phyloP scores from a whole-genome alignment of 345 rosid genomes.

The Populus tremula region DNA sequence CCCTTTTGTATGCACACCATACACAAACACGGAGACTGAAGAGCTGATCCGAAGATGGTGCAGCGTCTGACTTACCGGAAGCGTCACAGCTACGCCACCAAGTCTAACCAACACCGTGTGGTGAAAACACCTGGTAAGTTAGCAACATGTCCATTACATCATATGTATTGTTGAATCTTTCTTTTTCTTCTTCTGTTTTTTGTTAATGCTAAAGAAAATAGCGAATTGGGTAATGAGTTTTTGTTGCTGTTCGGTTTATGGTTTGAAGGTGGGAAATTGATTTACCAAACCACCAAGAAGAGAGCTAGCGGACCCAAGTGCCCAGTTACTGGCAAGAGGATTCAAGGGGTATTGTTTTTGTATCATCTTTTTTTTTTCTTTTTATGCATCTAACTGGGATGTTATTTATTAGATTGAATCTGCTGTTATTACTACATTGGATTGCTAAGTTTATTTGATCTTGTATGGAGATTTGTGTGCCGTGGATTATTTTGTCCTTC shows the following conservation, averaged over 20 bases:
- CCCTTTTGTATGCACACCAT: neutral
- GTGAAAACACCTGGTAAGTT: conserved; percentile 82
- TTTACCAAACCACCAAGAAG: conserved; percentile 87
- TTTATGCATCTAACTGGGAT: neutral
- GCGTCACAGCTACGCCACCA: conserved; percentile 95
- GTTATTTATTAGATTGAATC: neutral
- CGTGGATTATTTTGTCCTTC: neutral
- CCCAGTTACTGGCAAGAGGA: conserved; percentile 87
- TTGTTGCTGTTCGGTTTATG: neutral
- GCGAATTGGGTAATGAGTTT: neutral
- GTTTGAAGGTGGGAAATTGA: conserved; percentile 71
- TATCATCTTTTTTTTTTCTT: neutral
- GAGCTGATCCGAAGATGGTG: conserved; percentile 48
- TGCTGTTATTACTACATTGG: too few species aligned
- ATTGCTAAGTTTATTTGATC: neutral
- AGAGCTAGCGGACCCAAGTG: conserved; percentile 84
- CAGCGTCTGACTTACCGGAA: conserved; percentile 86
- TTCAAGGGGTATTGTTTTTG: conserved; percentile 64
- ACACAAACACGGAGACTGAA: too few species aligned
- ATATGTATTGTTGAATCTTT: neutral
- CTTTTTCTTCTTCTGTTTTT: neutral
- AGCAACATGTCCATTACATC: neutral
- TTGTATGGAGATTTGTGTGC: neutral
- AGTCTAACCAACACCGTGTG: conserved; percentile 85
- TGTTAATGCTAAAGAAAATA: neutral